Conservation (phyloP, 148 eudicot genomes). For the Cornus suecica region DNA sequence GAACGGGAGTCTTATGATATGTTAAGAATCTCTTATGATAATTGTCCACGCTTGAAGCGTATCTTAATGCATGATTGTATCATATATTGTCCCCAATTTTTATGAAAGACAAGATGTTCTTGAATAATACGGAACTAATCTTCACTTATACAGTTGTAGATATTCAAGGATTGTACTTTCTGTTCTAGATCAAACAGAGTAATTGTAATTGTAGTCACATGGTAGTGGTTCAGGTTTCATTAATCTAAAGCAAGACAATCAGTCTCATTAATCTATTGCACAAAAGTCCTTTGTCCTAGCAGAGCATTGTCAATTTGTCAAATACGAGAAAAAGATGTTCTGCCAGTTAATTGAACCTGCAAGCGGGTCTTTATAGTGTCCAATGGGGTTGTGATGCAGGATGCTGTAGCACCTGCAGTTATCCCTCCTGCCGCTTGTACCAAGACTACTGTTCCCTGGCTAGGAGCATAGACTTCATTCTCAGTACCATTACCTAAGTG, state of each 20-base stretch:
- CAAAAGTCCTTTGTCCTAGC: slow-evolving; percentile 4
- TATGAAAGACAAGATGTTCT: too few species aligned
- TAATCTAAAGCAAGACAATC: neutral
- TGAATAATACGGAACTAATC: too few species aligned
- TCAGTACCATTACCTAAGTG: slow-evolving; percentile 57
- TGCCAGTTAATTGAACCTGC: slow-evolving; percentile 43
- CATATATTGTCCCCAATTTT: too few species aligned
- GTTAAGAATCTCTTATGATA: too few species aligned
- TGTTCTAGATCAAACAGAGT: too few species aligned
- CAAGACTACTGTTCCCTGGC: slow-evolving; percentile 45
- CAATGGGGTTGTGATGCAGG: slow-evolving; percentile 90
- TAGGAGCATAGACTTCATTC: slow-evolving; percentile 45
- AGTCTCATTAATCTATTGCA: neutral
- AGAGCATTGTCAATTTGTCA: too few species aligned
- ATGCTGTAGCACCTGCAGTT: slow-evolving; percentile 85
- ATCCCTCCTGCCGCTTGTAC: slow-evolving; percentile 97
- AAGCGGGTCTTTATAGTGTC: slow-evolving; percentile 95
- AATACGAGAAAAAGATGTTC: neutral
- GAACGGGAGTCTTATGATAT: too few species aligned
- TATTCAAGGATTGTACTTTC: too few species aligned
- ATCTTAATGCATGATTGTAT: too few species aligned
- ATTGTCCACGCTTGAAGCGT: too few species aligned
- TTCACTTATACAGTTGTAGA: too few species aligned
- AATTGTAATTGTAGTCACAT: too few species aligned
- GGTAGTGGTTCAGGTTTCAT: neutral